Conservation (phyloP, 2,329 filamentous ascomycete genomes). For the Gnomoniopsis smithogilvyi region DNA sequence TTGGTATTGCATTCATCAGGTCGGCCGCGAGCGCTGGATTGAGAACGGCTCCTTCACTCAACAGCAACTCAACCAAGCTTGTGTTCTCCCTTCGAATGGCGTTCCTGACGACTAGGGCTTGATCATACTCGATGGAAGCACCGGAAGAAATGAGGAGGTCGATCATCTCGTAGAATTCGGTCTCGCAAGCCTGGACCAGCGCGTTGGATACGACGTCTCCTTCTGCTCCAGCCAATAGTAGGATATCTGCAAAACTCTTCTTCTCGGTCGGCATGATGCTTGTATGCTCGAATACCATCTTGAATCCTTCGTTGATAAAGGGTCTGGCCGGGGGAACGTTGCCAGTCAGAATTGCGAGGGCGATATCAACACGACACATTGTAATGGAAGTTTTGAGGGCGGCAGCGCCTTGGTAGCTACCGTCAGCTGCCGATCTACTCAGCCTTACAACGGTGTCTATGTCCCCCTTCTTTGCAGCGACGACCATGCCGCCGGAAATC, state of each 20-base stretch:
- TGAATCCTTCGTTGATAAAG: slow-evolving; percentile 49
- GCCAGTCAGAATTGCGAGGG: slow-evolving; percentile 51
- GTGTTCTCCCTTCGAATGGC: slow-evolving; percentile 45
- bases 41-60: slow-evolving; percentile 41
- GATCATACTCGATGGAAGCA: slow-evolving; percentile 52
- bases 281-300: slow-evolving; percentile 41
- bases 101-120: slow-evolving; percentile 45
- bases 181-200: slow-evolving; percentile 45
- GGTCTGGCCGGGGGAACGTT: slow-evolving; percentile 46
- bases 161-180: slow-evolving; percentile 53
- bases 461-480: slow-evolving; percentile 47
- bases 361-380: slow-evolving; percentile 50
- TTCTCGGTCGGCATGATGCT: slow-evolving; percentile 47
- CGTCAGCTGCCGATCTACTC: slow-evolving; percentile 51
- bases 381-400: slow-evolving; percentile 49
- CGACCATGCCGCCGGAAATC: slow-evolving; percentile 49
- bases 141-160: slow-evolving; percentile 50
- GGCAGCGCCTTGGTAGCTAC: slow-evolving; percentile 47
- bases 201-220: slow-evolving; percentile 48
- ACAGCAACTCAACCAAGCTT: slow-evolving; percentile 43
- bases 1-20: slow-evolving; percentile 47
- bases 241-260: slow-evolving; percentile 49
- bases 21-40: slow-evolving; percentile 45
- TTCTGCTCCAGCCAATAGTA: slow-evolving; percentile 56
- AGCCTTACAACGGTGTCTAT: slow-evolving; percentile 48